A percentile compares a stretch with the other conserved stretches of the same genome.
phyloP scores from a whole-genome alignment of 768 basidiomycete genomes.

The Suillus subalutaceus region DNA sequence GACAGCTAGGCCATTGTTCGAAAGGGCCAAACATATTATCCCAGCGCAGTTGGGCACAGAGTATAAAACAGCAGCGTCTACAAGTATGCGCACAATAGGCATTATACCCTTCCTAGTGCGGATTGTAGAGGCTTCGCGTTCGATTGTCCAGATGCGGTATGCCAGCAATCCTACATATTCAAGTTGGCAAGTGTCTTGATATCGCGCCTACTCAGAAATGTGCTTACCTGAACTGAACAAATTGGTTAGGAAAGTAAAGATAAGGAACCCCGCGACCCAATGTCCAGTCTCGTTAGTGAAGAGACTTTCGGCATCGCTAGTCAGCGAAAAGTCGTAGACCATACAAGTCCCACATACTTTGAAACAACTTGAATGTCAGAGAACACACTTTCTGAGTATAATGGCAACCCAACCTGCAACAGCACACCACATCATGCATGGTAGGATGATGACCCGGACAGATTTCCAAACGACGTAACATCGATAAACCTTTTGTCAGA shows the following conservation, averaged over 20 bases:
- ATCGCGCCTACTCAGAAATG: background rate
- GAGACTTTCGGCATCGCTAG: background rate
- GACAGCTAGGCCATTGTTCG: background rate
- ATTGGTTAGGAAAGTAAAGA: background rate
- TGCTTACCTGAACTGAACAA: background rate
- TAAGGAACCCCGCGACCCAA: background rate
- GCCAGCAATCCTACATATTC: background rate
- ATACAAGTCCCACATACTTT: background rate
- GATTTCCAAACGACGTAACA: background rate
- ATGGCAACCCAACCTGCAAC: background rate
- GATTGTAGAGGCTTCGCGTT: background rate
- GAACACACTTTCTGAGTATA: background rate
- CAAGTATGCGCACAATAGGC: background rate
- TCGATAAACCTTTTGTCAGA: background rate
- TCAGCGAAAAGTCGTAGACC: background rate
- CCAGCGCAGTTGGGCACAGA: background rate
- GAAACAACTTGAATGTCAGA: background rate
- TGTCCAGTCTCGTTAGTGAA: background rate
- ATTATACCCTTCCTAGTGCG: background rate
- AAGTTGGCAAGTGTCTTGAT: background rate
- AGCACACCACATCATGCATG: background rate
- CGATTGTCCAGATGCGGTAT: background rate
- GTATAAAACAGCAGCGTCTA: background rate
- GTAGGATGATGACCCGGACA: background rate
- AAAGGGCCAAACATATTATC: background rate